Evolutionary conservation across 306 rosid species (phyloP).

Genomic region (Coriaria nepalensis): DNA sequence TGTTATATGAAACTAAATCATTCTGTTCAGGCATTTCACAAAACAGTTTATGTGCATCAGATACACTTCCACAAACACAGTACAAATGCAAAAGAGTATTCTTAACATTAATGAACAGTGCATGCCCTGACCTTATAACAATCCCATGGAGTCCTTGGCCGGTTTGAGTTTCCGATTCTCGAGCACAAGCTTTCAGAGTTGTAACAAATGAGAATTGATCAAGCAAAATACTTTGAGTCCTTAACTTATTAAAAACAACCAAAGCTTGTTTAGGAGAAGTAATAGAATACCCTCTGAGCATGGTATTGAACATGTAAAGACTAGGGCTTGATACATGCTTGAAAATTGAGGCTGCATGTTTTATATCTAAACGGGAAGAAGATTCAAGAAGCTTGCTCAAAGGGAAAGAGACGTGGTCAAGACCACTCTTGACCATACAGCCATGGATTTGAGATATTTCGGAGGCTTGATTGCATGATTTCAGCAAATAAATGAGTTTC

Average conservation of each 20-base stretch:
- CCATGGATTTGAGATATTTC: constrained; percentile 42
- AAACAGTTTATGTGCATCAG: constrained; percentile 41
- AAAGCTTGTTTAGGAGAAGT: constrained; percentile 35
- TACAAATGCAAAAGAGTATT: constrained; percentile 46
- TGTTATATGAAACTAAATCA: constrained; percentile 56
- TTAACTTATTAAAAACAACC: constrained; percentile 35
- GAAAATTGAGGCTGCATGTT: constrained; percentile 55
- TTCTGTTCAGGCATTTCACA: constrained; percentile 39
- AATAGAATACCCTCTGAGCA: constrained; percentile 49
- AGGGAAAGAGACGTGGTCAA: constrained; percentile 30
- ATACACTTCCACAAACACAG: constrained; percentile 32
- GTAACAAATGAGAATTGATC: constrained; percentile 46
- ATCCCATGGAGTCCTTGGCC: constrained; percentile 58
- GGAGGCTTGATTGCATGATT: constrained; percentile 31
- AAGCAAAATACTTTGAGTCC: constrained; percentile 18
- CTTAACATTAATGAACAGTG: constrained; percentile 30
- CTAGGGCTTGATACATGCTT: constrained; percentile 31
- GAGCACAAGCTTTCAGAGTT: constrained; percentile 42
- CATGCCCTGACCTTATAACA: constrained; percentile 39
- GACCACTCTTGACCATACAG: constrained; percentile 38
- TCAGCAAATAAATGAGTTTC: constrained; percentile 15
- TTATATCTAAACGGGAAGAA: constrained; percentile 30
- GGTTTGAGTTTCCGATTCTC: constrained; percentile 22
- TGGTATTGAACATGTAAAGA: constrained; percentile 57
- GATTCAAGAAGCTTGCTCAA: constrained; percentile 57